phyloP scores from a whole-genome alignment of 2,329 filamentous ascomycete genomes.

The Verticillium dahliae region DNA sequence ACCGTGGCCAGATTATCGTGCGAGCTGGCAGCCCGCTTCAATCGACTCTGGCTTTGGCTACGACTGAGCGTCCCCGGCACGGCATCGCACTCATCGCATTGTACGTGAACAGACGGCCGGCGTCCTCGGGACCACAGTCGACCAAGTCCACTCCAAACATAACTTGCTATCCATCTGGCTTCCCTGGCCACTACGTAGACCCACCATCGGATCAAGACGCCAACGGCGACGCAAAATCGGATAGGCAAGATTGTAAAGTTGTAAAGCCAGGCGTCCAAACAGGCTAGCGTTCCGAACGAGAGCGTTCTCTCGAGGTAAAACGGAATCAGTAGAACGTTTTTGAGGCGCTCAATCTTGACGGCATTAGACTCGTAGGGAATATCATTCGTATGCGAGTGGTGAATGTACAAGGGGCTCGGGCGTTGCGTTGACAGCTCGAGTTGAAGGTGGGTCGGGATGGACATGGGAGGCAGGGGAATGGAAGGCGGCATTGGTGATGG shows the following conservation, averaged over 20 bases:
- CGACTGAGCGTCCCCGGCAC: neutral
- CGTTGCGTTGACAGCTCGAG: constrained; percentile 56
- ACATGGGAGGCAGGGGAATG: constrained; percentile 61
- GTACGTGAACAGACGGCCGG: neutral
- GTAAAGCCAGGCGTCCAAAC: constrained; percentile 92
- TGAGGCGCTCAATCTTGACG: constrained; percentile 83
- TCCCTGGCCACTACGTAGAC: constrained; percentile 65
- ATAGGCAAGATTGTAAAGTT: constrained; percentile 93
- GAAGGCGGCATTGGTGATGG: constrained; percentile 45
- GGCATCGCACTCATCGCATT: neutral
- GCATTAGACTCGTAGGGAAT: constrained; percentile 85
- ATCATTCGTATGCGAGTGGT: constrained; percentile 49
- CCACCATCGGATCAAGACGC: constrained; percentile 76
- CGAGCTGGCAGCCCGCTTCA: neutral
- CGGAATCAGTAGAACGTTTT: constrained; percentile 82
- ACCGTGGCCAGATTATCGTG: neutral
- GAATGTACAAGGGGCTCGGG: constrained; percentile 60
- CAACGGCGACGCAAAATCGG: constrained; percentile 74
- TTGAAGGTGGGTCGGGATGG: constrained; percentile 57
- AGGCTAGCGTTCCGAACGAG: constrained; percentile 82
- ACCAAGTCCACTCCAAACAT: constrained; percentile 72
- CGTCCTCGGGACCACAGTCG: constrained; percentile 57
- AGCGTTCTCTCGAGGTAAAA: constrained; percentile 77
- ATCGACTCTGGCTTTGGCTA: neutral
- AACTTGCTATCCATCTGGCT: constrained; percentile 61